Evolutionary conservation across 2,329 filamentous ascomycete species (phyloP).

Genomic region (Sporothrix protearum): DNA sequence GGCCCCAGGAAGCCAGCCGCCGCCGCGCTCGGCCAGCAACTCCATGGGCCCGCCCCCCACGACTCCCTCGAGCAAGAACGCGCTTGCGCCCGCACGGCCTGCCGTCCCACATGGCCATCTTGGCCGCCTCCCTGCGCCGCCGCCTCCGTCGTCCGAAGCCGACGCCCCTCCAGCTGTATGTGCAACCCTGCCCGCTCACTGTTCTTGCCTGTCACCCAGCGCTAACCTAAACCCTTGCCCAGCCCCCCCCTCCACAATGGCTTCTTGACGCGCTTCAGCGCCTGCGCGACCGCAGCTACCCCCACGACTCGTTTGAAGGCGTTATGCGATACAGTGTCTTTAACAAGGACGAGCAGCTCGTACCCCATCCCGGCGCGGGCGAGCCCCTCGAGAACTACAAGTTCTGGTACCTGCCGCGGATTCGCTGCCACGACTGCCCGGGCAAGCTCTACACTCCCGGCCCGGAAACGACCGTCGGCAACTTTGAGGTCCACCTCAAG

Average conservation of each 20-base stretch:
- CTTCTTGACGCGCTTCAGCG: constrained; percentile 69
- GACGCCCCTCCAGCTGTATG: constrained; percentile 60
- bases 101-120: constrained; percentile 49
- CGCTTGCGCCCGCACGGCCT: constrained; percentile 24
- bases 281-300: constrained; percentile 65
- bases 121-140: constrained; percentile 66
- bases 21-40: constrained; percentile 47
- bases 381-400: constrained; percentile 58
- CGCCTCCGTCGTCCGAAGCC: constrained; percentile 57
- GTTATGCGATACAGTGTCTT: constrained; percentile 87
- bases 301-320: constrained; percentile 79
- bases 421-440: constrained; percentile 87
- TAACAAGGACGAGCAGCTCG: constrained; percentile 65
- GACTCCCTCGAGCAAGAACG: constrained; percentile 39
- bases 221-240: too few relatives aligned
- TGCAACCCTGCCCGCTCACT: constrained; percentile 27
- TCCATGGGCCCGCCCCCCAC: constrained; percentile 55
- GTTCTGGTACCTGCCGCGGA: constrained; percentile 81
- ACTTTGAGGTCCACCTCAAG: constrained; percentile 89
- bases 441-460: constrained; percentile 92
- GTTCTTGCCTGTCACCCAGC: too few relatives aligned
- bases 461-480: constrained; percentile 76
- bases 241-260: constrained; percentile 88
- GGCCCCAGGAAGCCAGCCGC: constrained; percentile 28
- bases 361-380: constrained; percentile 48